Percentiles rank a stretch among this genome's conserved stretches.
These are phyloP conservation scores for Cucurbita pepo DNA, from an alignment of 306 rosid genomes.

Conservation along the genomic window DNA sequence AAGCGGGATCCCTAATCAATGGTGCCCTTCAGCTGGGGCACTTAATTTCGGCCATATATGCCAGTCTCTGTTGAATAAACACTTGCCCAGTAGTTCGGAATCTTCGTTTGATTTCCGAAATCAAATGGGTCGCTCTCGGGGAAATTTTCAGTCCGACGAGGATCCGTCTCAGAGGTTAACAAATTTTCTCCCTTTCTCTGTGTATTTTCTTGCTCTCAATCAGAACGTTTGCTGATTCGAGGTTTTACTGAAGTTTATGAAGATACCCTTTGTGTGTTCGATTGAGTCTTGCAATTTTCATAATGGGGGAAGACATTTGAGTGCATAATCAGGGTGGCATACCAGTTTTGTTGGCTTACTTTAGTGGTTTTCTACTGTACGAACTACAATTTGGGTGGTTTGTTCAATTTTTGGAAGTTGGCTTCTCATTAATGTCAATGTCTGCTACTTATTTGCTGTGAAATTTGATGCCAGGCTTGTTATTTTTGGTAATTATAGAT, in stretches of 20 bases:
- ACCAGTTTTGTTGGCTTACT: background rate
- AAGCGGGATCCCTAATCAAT: background rate
- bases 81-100: background rate
- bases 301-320: background rate
- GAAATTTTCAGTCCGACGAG: slow-evolving; percentile 68
- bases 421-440: background rate
- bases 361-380: background rate
- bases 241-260: background rate
- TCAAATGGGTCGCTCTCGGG: slow-evolving; percentile 96
- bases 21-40: background rate
- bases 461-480: background rate
- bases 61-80: background rate
- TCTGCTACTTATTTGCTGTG: background rate
- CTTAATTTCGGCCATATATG: background rate
- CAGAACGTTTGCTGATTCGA: background rate
- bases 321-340: background rate
- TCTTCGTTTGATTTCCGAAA: slow-evolving; percentile 5
- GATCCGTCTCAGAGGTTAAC: slow-evolving; percentile 79
- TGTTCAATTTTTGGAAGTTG: background rate
- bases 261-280: background rate
- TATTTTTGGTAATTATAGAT: background rate
- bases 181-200: background rate
- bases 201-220: background rate
- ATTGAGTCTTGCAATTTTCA: background rate
- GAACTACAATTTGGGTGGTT: background rate